Evolutionary conservation across 208 protist species (phyloP).

Genomic region (Leishmania arabica): DNA sequence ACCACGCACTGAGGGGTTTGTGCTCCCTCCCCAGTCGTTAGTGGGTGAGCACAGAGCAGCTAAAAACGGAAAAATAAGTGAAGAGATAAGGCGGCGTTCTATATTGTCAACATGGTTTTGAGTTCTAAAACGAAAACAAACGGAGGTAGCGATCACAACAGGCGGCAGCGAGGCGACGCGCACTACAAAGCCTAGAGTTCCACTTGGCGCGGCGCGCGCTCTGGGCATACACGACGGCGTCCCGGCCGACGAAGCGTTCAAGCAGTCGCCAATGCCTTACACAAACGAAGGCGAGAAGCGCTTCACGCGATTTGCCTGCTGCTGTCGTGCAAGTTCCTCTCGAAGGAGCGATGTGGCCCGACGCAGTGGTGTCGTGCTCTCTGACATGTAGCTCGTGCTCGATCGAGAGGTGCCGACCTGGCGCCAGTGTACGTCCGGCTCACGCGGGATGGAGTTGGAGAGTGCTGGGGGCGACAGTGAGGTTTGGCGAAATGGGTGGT

Average conservation of each 20-base stretch:
- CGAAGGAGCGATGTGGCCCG: constrained; percentile 25
- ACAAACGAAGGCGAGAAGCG: constrained; percentile 22
- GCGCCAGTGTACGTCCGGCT: constrained; percentile 13
- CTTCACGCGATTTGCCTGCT: constrained; percentile 38
- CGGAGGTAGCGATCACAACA: not conserved
- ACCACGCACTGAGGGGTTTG: not conserved
- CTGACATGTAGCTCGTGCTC: constrained; percentile 14
- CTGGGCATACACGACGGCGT: not conserved
- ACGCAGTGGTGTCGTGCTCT: constrained; percentile 1
- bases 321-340: constrained; percentile 33
- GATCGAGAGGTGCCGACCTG: constrained; percentile 4
- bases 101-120: no score
- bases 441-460: constrained; percentile 6
- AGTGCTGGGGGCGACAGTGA: not conserved
- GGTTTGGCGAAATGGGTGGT: not conserved
- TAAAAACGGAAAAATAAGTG: not conserved
- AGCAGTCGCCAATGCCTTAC: not conserved
- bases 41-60: not conserved
- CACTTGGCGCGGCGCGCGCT: not conserved
- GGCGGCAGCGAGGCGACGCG: not conserved
- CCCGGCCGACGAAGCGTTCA: not conserved
- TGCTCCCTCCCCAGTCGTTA: not conserved
- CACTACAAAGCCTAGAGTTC: not conserved
- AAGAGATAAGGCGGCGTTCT: not conserved
- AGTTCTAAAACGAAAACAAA: not conserved